Base-by-base conservation (phyloP, 2,329 filamentous ascomycete species). In the Pezicula radicicola region DNA sequence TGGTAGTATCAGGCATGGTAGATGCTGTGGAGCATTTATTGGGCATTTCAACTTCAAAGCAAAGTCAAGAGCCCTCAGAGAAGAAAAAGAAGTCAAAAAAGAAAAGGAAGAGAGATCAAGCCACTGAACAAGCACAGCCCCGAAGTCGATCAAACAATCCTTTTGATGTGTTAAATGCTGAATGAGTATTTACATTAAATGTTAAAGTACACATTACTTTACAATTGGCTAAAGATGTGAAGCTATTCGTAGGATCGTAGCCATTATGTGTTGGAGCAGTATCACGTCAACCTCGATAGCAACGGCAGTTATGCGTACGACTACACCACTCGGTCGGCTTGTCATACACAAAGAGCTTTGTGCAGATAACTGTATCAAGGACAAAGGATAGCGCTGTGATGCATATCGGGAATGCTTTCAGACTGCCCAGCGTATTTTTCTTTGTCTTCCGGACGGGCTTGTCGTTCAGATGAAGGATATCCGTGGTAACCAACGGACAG, bases 31-130 rank as follows among this genome's bases (percentile, higher is more conserved):
- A 58, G 15, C 39, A 51, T 12, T 39, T 59, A 3, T 27, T 57
- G 10, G 53, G 53, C 4, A 52, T 57, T 46, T 21, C 39, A 27
- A 39, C 50, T 27, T 18, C 33, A 16, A 41, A 27, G 19, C 28
- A 30, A 30, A 16, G 25, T 1, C 21, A 41, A 9, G 51, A 49
- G 15, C 13, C 30, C 46, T 16, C 37, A 40, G 49, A 51, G 40
- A 48, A 36, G 43, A 60, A 58, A 49, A 56, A 52, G 46, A 63
- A 62, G 44, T 53, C 56, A n/a, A 62, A 21, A 18, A 44, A 43
- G 27, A 50, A 61, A 49, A 56, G 53, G 18, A 50, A 51, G 5
- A 47, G 44, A 35, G 45, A 50, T 13, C 19, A 43, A 5, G 30
- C 28, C 7, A 19, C 27, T 10, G 30, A 42, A 36, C 18, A 15